phyloP scores from a whole-genome alignment of 2,329 filamentous ascomycete genomes.

The Cryphonectria naterciae region DNA sequence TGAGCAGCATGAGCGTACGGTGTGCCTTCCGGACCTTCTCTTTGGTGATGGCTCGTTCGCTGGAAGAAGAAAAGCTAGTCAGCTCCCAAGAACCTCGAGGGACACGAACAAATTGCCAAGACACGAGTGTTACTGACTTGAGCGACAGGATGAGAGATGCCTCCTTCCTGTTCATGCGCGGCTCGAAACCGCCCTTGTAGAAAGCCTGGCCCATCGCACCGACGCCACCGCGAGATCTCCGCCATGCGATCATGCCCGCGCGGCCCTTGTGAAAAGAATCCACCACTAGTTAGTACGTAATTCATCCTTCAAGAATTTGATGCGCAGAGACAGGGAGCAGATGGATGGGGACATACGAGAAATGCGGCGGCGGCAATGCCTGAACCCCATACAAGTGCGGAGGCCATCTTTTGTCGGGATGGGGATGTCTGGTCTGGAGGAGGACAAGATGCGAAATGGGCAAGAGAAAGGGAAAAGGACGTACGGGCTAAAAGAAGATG shows the following conservation, averaged over 20 bases:
- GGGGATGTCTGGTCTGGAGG: conserved; percentile 21
- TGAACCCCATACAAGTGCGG: conserved; percentile 60
- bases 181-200: conserved; percentile 98
- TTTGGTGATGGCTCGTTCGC: conserved; percentile 84
- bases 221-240: conserved; percentile 77
- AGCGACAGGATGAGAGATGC: conserved; percentile 89
- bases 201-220: conserved; percentile 86
- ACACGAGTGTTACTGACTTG: conserved; percentile 60
- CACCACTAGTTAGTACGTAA: neutral
- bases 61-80: conserved; percentile 42
- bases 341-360: conserved; percentile 48
- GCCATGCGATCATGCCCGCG: conserved; percentile 86
- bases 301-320: neutral
- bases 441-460: conserved; percentile 7
- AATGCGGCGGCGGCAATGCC: conserved; percentile 69
- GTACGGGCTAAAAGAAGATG: neutral
- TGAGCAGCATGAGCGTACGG: conserved; percentile 92
- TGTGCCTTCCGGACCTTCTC: conserved; percentile 96
- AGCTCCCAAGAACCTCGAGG: neutral
- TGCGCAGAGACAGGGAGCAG: too few species aligned
- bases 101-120: neutral
- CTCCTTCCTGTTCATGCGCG: conserved; percentile 90
- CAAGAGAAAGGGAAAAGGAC: neutral
- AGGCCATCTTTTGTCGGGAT: conserved; percentile 53
- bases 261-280: conserved; percentile 68